phyloP scores from a whole-genome alignment of 2,329 filamentous ascomycete genomes.

The Aspergillus pseudotamarii region DNA sequence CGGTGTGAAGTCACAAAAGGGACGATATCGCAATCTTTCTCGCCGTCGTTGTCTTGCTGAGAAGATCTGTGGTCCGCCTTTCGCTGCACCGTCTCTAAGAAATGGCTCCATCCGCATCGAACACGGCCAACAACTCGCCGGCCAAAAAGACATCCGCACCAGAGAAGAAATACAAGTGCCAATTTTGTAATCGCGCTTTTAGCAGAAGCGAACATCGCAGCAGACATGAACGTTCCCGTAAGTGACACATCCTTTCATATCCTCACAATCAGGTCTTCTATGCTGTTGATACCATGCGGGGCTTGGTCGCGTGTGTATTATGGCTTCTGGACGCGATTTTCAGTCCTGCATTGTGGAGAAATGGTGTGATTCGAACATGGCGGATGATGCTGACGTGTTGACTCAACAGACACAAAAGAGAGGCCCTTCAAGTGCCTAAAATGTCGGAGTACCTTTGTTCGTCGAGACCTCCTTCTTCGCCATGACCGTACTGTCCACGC shows the following conservation, averaged over 20 bases:
- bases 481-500: conserved; percentile 98
- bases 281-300: neutral
- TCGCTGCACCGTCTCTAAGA: conserved; percentile 24
- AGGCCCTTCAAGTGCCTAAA: conserved; percentile 98
- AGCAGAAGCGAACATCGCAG: conserved; percentile 96
- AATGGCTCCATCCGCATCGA: conserved; percentile 55
- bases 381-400: conserved; percentile 1
- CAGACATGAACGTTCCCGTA: conserved; percentile 97
- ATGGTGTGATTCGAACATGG: neutral
- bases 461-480: conserved; percentile 90
- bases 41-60: conserved; percentile 31
- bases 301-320: neutral
- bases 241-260: conserved; percentile 49
- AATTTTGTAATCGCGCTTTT: conserved; percentile 97
- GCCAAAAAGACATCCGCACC: conserved; percentile 83
- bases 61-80: conserved; percentile 23
- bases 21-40: conserved; percentile 38
- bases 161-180: conserved; percentile 99
- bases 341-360: neutral
- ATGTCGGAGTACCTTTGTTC: conserved; percentile 96
- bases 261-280: neutral
- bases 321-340: neutral
- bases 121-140: conserved; percentile 69
- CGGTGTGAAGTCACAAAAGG: conserved; percentile 46
- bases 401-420: conserved; percentile 84